Evolutionary conservation across 1,284 basidiomycete species (phyloP).

Genomic region (Coniferiporia sulphurascens): DNA sequence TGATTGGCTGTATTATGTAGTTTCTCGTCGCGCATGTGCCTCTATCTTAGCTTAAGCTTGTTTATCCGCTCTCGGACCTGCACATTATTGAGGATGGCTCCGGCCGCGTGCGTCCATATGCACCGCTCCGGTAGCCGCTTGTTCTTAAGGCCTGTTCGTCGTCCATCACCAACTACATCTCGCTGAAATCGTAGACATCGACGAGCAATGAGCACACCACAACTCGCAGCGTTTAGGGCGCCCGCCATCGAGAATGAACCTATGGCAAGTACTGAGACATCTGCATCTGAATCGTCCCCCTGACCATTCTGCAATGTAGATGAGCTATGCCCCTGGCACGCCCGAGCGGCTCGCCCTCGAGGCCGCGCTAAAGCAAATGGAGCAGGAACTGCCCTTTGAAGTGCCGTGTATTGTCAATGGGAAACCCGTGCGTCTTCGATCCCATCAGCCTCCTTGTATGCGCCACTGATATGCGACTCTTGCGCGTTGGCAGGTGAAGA

Average conservation of each 20-base stretch:
- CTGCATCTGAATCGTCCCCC: neutral
- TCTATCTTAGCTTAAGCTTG: too few relatives aligned
- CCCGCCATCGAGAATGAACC: conserved; percentile 88
- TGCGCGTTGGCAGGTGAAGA: conserved; percentile 73
- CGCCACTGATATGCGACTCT: neutral
- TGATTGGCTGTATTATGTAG: too few relatives aligned
- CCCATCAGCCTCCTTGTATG: neutral
- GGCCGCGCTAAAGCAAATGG: conserved; percentile 76
- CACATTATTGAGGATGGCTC: neutral
- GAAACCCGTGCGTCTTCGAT: conserved; percentile 60
- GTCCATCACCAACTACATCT: neutral
- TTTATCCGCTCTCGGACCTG: neutral
- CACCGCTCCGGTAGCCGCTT: too few relatives aligned
- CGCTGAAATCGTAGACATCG: neutral
- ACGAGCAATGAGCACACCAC: conserved; percentile 48
- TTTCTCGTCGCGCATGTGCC: too few relatives aligned
- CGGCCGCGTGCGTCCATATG: neutral
- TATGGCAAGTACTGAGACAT: conserved; percentile 53
- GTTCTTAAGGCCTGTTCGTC: neutral
- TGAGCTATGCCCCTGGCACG: conserved; percentile 76
- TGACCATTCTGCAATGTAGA: conserved; percentile 30
- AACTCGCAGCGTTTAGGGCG: conserved; percentile 80
- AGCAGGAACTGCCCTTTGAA: conserved; percentile 80
- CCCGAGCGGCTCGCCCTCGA: conserved; percentile 75
- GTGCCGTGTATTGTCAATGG: conserved; percentile 94